Evolutionary conservation across 306 rosid species (phyloP), one percentile per base, ranked within the genome.

Genomic region (Lagenaria siceraria): DNA sequence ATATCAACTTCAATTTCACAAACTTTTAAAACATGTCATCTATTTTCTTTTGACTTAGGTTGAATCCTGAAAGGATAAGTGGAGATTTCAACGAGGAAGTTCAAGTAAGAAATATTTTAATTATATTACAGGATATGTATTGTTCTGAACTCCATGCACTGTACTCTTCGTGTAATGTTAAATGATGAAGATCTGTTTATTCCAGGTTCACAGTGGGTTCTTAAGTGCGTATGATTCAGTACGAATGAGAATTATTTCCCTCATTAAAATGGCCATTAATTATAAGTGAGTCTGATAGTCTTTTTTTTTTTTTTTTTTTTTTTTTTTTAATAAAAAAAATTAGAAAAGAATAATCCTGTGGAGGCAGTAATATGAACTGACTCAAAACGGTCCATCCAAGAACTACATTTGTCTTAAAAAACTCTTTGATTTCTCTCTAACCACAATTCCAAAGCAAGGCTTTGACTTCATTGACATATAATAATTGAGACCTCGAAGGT

Each of bases 141-240:
- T 66, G 29, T 38, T 38, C 18, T 65, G 73, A 65, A n/a, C 29
- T 69, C 35, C n/a, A 69, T 69, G 31, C 55, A 42, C 36, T 42
- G 19, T 3, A 46, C 14, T 21, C 55, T 66, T 69, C 19, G 4
- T 24, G 25, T 24, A 69, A 51, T 49, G 61, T 75, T 29, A 56
- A 27, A 38, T 81, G 59, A 80, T 43, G 75, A 51, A 84, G 72
- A 81, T 42, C 62, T 70, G 77, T 73, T 79, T 60, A 52, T 77
- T 85, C 86, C 93, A 95, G 98, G 98, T 95, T 86, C 98, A 95
- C 82, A 89, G 93, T 82, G 98, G 98, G 51, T 95, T 95, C 85
- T 87, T 95, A 74, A 80, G 90, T 85, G 98, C 98, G 49, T 95
- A 92, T 82, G 98, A 95, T 85, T 95, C 98, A 11, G 96, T 90